Evolutionary conservation across 148 eudicot species (phyloP).

Genomic region (Fagopyrum esculentum): DNA sequence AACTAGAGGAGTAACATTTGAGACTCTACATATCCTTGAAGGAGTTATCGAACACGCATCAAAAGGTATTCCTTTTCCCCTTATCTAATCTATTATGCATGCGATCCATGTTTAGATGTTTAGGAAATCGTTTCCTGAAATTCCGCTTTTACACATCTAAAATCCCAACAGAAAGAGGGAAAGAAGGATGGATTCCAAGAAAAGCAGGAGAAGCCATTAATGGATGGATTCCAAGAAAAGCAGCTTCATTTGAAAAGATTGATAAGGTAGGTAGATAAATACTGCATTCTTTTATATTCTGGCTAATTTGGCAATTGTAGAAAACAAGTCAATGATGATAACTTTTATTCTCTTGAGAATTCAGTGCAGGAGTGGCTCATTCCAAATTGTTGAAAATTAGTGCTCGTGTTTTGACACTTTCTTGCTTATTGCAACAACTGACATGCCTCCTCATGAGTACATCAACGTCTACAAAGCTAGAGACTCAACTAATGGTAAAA

Average conservation of each 20-base stretch:
- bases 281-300: not conserved
- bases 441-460: conserved; percentile 53
- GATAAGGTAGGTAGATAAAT: conserved; percentile 47
- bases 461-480: conserved; percentile 92
- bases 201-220: conserved; percentile 85
- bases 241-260: conserved; percentile 80
- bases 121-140: too few relatives aligned
- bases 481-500: conserved; percentile 64
- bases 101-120: too few relatives aligned
- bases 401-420: not conserved
- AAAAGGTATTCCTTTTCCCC: too few relatives aligned
- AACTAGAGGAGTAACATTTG: too few relatives aligned
- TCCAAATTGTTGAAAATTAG: not conserved
- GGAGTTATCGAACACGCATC: too few relatives aligned
- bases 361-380: not conserved
- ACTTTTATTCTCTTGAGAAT: conserved; percentile 5
- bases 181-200: conserved; percentile 63
- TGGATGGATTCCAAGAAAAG: conserved; percentile 89
- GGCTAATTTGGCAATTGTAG: not conserved
- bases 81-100: too few relatives aligned
- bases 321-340: not conserved
- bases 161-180: too few relatives aligned
- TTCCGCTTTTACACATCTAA: too few relatives aligned
- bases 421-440: conserved; percentile 44
- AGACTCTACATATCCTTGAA: too few relatives aligned